phyloP scores from a whole-genome alignment of 2,329 filamentous ascomycete species.

The Colletotrichum costaricense region DNA sequence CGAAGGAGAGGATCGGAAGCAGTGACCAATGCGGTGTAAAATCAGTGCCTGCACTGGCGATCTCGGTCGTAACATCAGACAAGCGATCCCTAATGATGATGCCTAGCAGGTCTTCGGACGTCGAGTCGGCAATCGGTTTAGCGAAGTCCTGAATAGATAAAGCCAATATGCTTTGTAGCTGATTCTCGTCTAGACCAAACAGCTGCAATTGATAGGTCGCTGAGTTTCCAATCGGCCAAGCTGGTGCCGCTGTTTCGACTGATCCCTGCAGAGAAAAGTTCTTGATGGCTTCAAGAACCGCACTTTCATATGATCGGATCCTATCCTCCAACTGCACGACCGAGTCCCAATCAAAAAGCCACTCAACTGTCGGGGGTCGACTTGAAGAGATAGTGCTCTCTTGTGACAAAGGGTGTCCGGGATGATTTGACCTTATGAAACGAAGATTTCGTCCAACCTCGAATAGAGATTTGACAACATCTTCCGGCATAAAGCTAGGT shows the following conservation, averaged over 20 bases:
- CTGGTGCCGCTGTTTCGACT: neutral
- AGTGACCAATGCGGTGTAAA: slow-evolving; percentile 68
- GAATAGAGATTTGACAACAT: slow-evolving; percentile 79
- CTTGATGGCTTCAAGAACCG: slow-evolving; percentile 48
- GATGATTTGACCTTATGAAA: slow-evolving; percentile 77
- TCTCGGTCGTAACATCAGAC: slow-evolving; percentile 38
- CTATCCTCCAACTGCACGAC: slow-evolving; percentile 73
- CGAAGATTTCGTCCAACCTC: slow-evolving; percentile 83
- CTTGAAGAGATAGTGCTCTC: slow-evolving; percentile 57
- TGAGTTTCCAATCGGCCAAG: neutral
- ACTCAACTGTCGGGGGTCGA: slow-evolving; percentile 69
- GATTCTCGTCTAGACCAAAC: slow-evolving; percentile 59
- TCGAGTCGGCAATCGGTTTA: slow-evolving; percentile 44
- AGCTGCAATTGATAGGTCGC: slow-evolving; percentile 50
- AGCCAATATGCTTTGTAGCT: slow-evolving; percentile 60
- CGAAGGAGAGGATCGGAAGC: slow-evolving; percentile 78
- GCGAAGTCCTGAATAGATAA: slow-evolving; percentile 62
- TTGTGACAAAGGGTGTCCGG: slow-evolving; percentile 75
- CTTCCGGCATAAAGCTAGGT: slow-evolving; percentile 76
- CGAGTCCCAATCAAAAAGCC: slow-evolving; percentile 79
- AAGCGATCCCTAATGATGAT: slow-evolving; percentile 44
- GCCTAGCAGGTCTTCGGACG: slow-evolving; percentile 36
- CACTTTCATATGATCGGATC: slow-evolving; percentile 64
- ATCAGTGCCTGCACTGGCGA: slow-evolving; percentile 37
- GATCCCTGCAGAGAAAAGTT: slow-evolving; percentile 13